A percentile compares a stretch with the other conserved stretches of the same genome.
phyloP scores from a whole-genome alignment of 768 basidiomycete species.

The Daedalea quercina region DNA sequence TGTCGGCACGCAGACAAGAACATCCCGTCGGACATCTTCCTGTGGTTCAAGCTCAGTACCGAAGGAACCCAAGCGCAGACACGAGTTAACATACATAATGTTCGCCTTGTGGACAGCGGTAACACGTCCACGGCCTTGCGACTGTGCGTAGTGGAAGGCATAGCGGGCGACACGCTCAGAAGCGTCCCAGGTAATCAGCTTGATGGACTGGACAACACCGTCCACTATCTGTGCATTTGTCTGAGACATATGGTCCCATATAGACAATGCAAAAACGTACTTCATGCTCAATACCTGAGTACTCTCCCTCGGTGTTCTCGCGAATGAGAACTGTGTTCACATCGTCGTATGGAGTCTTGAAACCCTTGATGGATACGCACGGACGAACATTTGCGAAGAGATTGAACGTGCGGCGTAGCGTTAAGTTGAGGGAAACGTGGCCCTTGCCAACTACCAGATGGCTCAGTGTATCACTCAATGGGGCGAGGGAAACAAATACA shows the following conservation, averaged over 20 bases:
- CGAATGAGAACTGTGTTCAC: slow-evolving; percentile 98
- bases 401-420: slow-evolving; percentile 94
- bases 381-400: slow-evolving; percentile 98
- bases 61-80: neutral
- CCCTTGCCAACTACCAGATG: slow-evolving; percentile 85
- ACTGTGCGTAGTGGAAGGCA: slow-evolving; percentile 95
- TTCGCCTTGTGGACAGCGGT: slow-evolving; percentile 99
- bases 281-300: slow-evolving; percentile 99
- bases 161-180: slow-evolving; percentile 98
- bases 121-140: slow-evolving; percentile 81
- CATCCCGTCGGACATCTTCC: slow-evolving; percentile 99
- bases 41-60: slow-evolving; percentile 23
- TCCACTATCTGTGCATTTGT: slow-evolving; percentile 68
- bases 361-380: slow-evolving; percentile 91
- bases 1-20: slow-evolving; percentile 96
- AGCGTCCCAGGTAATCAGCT: slow-evolving; percentile 98
- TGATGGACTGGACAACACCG: slow-evolving; percentile 99
- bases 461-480: slow-evolving; percentile 9
- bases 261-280: slow-evolving; percentile 31
- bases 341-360: slow-evolving; percentile 97
- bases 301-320: slow-evolving; percentile 99
- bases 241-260: neutral
- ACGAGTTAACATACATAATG: slow-evolving; percentile 70
- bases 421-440: slow-evolving; percentile 96
- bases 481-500: slow-evolving; percentile 23